Evolutionary conservation across 164 flowering plant genomes (phyloP).

Genomic region (Chloranthus sessilifolius): DNA sequence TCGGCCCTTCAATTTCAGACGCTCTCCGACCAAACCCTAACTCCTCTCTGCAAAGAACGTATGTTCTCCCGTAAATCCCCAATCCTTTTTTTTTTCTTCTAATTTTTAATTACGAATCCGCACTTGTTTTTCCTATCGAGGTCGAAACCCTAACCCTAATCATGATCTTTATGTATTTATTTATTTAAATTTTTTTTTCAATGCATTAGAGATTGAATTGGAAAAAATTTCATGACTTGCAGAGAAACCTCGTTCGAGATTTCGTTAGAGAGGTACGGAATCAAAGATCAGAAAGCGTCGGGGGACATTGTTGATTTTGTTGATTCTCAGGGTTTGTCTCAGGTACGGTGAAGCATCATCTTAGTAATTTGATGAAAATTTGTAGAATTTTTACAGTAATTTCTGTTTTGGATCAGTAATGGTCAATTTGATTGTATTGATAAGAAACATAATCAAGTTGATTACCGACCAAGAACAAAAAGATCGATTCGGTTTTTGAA

Average conservation of each 20-base stretch:
- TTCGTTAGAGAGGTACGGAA: conserved; percentile 55
- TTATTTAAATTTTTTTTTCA: background rate
- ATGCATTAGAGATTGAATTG: too few relatives aligned
- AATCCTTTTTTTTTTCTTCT: background rate
- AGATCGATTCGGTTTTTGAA: too few relatives aligned
- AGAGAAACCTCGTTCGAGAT: conserved; percentile 52
- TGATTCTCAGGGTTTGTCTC: conserved; percentile 34
- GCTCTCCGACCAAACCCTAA: conserved; percentile 41
- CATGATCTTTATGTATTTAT: too few relatives aligned
- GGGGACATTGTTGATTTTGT: conserved; percentile 46
- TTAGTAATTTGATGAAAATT: too few relatives aligned
- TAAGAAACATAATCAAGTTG: background rate
- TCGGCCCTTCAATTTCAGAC: conserved; percentile 32
- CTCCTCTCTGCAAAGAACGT: conserved; percentile 30
- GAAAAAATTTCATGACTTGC: conserved; percentile 8
- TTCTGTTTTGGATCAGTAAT: too few relatives aligned
- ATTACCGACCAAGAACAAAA: too few relatives aligned
- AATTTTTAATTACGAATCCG: background rate
- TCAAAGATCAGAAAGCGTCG: conserved; percentile 42
- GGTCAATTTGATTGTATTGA: background rate
- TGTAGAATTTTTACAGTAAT: too few relatives aligned
- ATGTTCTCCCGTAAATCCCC: conserved; percentile 10
- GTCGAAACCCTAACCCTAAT: too few relatives aligned
- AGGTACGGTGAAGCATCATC: too few relatives aligned
- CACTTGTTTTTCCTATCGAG: too few relatives aligned